These are phyloP conservation scores for Kluyveromyces nonfermentans DNA, from an alignment of 805 yeast genomes.

Conservation along the genomic window DNA sequence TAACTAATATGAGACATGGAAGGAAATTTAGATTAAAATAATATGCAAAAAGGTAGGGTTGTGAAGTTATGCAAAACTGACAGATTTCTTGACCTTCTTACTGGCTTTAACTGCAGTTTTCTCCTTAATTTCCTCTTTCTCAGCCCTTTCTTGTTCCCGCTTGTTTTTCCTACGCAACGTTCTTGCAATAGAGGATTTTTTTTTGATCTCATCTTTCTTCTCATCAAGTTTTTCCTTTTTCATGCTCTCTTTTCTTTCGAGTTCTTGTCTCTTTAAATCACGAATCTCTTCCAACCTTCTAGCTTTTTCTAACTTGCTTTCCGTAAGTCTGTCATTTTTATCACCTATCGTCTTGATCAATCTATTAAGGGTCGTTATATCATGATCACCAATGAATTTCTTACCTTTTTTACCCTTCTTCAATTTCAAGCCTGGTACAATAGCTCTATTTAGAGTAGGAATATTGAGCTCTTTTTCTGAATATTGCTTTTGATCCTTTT, in stretches of 20 bases:
- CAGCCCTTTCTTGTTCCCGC: slow-evolving; percentile 13
- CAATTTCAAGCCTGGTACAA: slow-evolving; percentile 75
- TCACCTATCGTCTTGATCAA: slow-evolving; percentile 77
- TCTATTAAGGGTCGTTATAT: slow-evolving; percentile 51
- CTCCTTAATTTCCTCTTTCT: slow-evolving; percentile 6
- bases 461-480: slow-evolving; percentile 71
- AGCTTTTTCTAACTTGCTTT: slow-evolving; percentile 84
- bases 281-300: slow-evolving; percentile 84
- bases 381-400: slow-evolving; percentile 64
- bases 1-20: background rate
- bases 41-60: background rate
- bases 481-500: slow-evolving; percentile 41
- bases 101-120: slow-evolving; percentile 14
- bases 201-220: slow-evolving; percentile 69
- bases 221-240: slow-evolving; percentile 62
- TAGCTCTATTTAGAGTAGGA: slow-evolving; percentile 73
- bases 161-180: slow-evolving; percentile 51
- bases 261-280: slow-evolving; percentile 75
- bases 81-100: slow-evolving; percentile 29
- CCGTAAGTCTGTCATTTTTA: slow-evolving; percentile 64
- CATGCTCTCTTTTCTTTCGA: slow-evolving; percentile 70
- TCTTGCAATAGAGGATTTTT: slow-evolving; percentile 64
- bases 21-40: background rate
- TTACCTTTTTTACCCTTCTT: slow-evolving; percentile 81
- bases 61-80: slow-evolving; percentile 37